Base-by-base conservation (phyloP, 306 rosid genomes). In the Cucurbita moschata region DNA sequence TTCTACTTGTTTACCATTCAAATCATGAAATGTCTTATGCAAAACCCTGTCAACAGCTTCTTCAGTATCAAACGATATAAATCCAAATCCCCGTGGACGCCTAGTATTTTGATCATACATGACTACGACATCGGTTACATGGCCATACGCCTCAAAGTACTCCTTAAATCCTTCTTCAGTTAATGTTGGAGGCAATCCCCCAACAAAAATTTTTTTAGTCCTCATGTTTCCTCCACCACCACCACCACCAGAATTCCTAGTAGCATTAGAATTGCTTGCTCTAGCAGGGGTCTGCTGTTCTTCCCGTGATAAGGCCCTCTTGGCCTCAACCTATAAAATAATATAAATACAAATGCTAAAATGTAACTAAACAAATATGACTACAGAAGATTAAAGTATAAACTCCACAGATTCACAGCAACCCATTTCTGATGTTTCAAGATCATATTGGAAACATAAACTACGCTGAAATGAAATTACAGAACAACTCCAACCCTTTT, bases 71-170 rank as follows among this genome's bases (percentile, higher is more conserved):
- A 95, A 95, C 30, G 97, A 89, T 77, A 95, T 91, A 80, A 95
- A 95, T 26, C 99, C 99, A 82, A 95, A 95, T 21, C 99, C 99
- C 19, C 99, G 83, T 30, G 99, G 99, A 1, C 99, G 91, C 44
- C 99, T 96, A 52, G 99, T 91, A 82, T 86, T 95, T 82, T 95
- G 99, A 71, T 95, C 99, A 49, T 84, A 95, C 99, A 95, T 95
- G 40, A 95, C 96, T 74, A 95, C 97, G 54, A 95, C 99, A 81
- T 95, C 99, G 65, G 96, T 87, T 69, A 91, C 97, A 80, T 74
- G 73, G 69, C 99, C 97, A 88, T 78, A 95, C 57, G 85, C 44
- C 76, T 91, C 97, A 83, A 95, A 95, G 82, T 91, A 81, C 81
- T 95, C 85, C 71, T 91, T 93, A 37, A 95, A 95, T 69, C 87